Evolutionary conservation across 2,329 filamentous ascomycete species (phyloP), one percentile per base, ranked within the genome.

Genomic region (Arthrobotrys megalospora): DNA sequence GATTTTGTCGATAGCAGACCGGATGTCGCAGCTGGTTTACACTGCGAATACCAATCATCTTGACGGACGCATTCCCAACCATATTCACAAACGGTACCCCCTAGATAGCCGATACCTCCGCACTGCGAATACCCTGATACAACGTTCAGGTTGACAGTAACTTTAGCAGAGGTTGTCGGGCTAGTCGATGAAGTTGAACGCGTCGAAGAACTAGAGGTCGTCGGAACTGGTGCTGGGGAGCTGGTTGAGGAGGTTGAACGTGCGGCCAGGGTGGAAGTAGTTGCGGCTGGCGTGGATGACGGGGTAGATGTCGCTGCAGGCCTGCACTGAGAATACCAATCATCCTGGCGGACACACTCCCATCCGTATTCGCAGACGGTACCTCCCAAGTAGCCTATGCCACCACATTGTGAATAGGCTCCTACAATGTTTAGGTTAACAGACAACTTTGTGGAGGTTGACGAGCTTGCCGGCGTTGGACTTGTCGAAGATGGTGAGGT

Each of bases 211-310:
- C 28, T 36, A 7, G 62, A 24, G 11, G 62, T 52, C 7, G 11
- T 38, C 6, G 28, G 10, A 82, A n/a, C 12, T 24, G 28, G 10
- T 0, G 41, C n/a, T 7, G 38, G 7, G 8, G 63, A 47, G 21
- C 19, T 62, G 24, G 36, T 6, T 24, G 38, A 45, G 36, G 55
- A 3, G 5, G 16, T n/a, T 24, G 76, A 24, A 81, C 80, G 24
- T 81, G 80, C 6, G 80, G 82, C 7, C 21, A 55, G 3, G 16
- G 55, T 24, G 79, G 78, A 19, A 81, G 83, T 2, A 82, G 76
- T 41, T 8, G 41, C 2, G 6, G 16, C 41, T 11, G 58, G 16
- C 10, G 24, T 28, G 4, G 62, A 24, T 16, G 7, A 3, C 4
- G 68, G 14, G 1, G 19, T 45, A 6, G 58, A 48, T 11, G 19